Evolutionary conservation across 2,329 filamentous ascomycete genomes (phyloP), one percentile per base, ranked within the genome.

Genomic region (Talaromyces sp.): DNA sequence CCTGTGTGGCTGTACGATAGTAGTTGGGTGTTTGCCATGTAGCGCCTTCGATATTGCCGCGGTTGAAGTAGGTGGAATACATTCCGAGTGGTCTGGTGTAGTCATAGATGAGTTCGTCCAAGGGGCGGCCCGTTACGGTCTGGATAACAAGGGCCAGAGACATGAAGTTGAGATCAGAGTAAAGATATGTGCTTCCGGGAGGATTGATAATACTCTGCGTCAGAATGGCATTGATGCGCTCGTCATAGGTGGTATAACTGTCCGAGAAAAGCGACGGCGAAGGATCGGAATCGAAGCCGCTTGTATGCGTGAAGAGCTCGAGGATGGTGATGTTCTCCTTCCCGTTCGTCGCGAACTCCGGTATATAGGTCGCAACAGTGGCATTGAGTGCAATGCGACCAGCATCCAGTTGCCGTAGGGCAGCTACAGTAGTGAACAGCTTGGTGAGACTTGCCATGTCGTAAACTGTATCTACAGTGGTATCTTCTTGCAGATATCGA

Each of bases 401-500:
- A 3, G 60, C 56, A 53, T 74, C 72, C 6, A 73, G 57, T 37
- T 66, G 60, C 2, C 70, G 65, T 40, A 74, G 63, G 7, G 63
- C 67, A 0, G 70, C 70, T 3, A 73, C 64, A 0, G 70, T 65
- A n/a, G 72, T 73, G 53, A 72, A 73, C 25, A 75, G 57, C 62
- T 75, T 75, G 6, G 73, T 71, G 31, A 75, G 59, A 58, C 72
- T 74, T 37, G 72, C 72, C 67, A 73, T 66, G 60, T 74, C 72
- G 61, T 74, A 75, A n/a, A 75, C 67, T 2, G 71, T 74, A 53
- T 74, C 69, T 3, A 68, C 33, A 0, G 64, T 66, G 8, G 71
- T 62, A 13, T 65, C 63, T 54, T 70, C 67, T 57, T 70, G 68
- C 33, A 67, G 53, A 5, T 45, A 1, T 1, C 11, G 5, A 4